Evolutionary conservation across 1,284 basidiomycete genomes (phyloP), one percentile per base, ranked within the genome.

Genomic region (Marasmius tenuissimus): DNA sequence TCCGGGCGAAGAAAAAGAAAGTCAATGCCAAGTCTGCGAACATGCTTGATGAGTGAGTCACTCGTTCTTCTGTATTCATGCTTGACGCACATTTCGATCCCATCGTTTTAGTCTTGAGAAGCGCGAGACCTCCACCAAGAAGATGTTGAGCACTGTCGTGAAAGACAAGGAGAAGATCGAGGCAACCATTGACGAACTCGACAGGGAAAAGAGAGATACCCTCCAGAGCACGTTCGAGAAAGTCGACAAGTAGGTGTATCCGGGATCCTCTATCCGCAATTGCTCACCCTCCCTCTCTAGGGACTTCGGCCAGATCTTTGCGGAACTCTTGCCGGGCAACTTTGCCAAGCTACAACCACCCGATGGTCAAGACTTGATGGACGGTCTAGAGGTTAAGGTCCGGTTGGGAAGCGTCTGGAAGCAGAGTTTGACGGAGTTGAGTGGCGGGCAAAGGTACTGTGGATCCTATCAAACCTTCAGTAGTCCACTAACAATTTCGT

Each of bases 151-250:
- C 0, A 96, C 91, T 1, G 96, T 99, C 2, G 77, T 96, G 69
- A 92, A 93, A 71, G 97, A 99, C 77, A 98, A 97, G 76, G 81
- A 88, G 68, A 99, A 98, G 82, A 99, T 99, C 61, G 94, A 98
- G 71, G 87, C 91, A 62, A 98, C 96, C 0, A 97, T 99, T 63
- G 87, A 86, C 53, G 93, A 98, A 72, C 86, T 99, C 18, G 97
- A 99, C 73, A 83, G 89, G 56, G 96, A 97, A 78, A 99, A 99
- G 77, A 86, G 91, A 35, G 96, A 97, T 68, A 94, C 97, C 0
- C 80, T 99, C 58, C 86, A 91, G 71, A 96, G 91, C 76, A 98
- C 97, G 0, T 99, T 96, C 95, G 86, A 91, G 69, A 98, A 97
- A 73, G 97, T 99, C 67, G 93, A 94, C 70, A 85, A 82, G 94